Conservation (phyloP, 1,284 basidiomycete species). For the Moesziomyces antarcticus region DNA sequence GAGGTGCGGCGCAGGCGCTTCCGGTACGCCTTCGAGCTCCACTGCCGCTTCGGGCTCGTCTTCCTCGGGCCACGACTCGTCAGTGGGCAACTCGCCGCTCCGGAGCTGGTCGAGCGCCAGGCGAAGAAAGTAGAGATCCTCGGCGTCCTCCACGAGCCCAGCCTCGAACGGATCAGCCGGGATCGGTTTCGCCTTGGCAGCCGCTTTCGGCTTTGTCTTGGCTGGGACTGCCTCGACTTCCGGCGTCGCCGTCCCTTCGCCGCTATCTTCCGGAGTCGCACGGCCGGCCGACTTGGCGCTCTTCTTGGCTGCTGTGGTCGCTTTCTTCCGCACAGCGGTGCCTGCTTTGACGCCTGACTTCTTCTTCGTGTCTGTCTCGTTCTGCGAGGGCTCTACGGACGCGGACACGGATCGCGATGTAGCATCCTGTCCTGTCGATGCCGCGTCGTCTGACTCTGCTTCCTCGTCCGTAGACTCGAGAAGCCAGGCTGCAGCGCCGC, state of each 20-base stretch:
- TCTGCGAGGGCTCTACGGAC: conserved; percentile 22
- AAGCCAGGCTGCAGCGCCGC: conserved; percentile 20
- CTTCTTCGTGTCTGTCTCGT: conserved; percentile 17
- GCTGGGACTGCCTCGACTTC: conserved; percentile 2
- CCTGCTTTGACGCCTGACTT: conserved; percentile 14
- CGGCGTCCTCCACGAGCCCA: conserved; percentile 83
- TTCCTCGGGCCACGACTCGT: conserved; percentile 27
- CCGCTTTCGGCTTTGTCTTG: conserved; percentile 17
- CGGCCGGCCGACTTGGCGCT: conserved; percentile 8
- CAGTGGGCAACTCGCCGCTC: conserved; percentile 44
- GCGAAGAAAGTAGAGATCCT: conserved; percentile 87
- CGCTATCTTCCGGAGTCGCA: conserved; percentile 12
- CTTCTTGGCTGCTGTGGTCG: conserved; percentile 13
- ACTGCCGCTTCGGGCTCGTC: conserved; percentile 38
- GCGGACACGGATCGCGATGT: conserved; percentile 27
- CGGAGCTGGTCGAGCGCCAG: conserved; percentile 72
- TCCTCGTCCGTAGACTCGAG: conserved; percentile 25
- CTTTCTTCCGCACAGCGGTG: conserved; percentile 15
- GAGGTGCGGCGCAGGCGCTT: conserved; percentile 70
- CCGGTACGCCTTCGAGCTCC: conserved; percentile 61
- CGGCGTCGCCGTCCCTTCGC: conserved; percentile 20
- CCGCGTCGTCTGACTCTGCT: conserved; percentile 22
- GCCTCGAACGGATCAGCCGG: conserved; percentile 72
- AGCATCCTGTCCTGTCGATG: conserved; percentile 9
- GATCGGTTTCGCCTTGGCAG: conserved; percentile 22